Base-by-base conservation (phyloP, 192 early-diverging fungal species). In the Spizellomyces sp. region DNA sequence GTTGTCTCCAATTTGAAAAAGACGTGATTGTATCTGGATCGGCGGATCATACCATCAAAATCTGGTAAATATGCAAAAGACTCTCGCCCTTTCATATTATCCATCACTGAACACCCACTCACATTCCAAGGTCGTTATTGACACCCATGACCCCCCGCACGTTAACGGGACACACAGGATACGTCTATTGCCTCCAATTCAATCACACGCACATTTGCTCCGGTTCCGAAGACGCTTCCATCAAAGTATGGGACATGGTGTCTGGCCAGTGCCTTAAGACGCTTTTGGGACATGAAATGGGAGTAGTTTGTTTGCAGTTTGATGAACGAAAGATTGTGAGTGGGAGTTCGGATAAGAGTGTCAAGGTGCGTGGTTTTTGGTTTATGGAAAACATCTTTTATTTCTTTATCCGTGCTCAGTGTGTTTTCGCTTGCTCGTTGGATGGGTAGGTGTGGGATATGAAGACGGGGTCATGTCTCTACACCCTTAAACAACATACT, bases 221-320 rank as follows among this genome's bases (percentile, higher is more conserved):
- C 4, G 78, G 77, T 1, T 64, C 75, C 5, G 58, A 62, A 41
- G 81, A 79, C 54, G 62, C 64, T 12, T 36, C 54, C 0, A 82
- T 80, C 57, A 74, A 73, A 48, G 48, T 85, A 5, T 84, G 80
- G 79, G 47, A 67, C 47, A 42, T 62, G 22, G 22, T 22, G 8
- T 48, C 45, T 22, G 73, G 72, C 8, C 10, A 43, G 14, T 65
- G 62, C 17, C 5, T 79, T 12, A 12, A 55, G 19, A 67, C 69
- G 46, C 56, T 85, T 21, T 43, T 69, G 27, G 78, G 77, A n/a
- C 83, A 85, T 55, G 55, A 47, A 7, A 67, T 65, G 7, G 73
- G 67, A 5, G 83, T 85, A 8, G 70, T 81, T 3, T 80, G 78
- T 48, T 42, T 85, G 55, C 80, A 80, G 63, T 77, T 81, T 67